Evolutionary conservation across 2,329 filamentous ascomycete species (phyloP).

Genomic region (Colletotrichum ledebouriae): DNA sequence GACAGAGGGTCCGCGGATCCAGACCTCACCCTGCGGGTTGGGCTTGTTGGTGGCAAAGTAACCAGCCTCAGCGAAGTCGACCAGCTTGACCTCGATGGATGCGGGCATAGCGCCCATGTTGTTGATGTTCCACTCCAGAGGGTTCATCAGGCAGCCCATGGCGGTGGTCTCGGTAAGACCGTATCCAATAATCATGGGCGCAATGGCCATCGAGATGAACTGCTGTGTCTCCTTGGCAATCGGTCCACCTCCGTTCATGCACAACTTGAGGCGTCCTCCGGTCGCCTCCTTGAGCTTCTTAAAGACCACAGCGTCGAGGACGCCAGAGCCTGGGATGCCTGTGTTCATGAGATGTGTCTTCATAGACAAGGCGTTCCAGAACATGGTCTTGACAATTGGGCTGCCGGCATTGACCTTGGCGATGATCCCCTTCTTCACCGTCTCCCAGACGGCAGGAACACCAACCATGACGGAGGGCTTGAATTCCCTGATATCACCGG

Average conservation of each 20-base stretch:
- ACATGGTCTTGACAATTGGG: slow-evolving; percentile 78
- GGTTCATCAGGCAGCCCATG: slow-evolving; percentile 82
- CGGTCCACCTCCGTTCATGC: slow-evolving; percentile 88
- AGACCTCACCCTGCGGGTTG: slow-evolving; percentile 85
- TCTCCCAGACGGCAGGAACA: slow-evolving; percentile 91
- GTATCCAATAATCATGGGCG: slow-evolving; percentile 91
- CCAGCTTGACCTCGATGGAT: slow-evolving; percentile 84
- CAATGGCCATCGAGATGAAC: slow-evolving; percentile 90
- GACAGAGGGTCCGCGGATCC: slow-evolving; percentile 83
- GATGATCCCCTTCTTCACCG: slow-evolving; percentile 90
- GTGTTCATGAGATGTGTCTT: slow-evolving; percentile 64
- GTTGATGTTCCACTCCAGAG: slow-evolving; percentile 79
- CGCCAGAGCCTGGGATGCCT: slow-evolving; percentile 73
- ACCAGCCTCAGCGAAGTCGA: slow-evolving; percentile 86
- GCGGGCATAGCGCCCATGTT: slow-evolving; percentile 81
- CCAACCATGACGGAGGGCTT: slow-evolving; percentile 86
- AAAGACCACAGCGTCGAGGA: slow-evolving; percentile 86
- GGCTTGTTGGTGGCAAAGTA: slow-evolving; percentile 83
- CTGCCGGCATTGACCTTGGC: slow-evolving; percentile 79
- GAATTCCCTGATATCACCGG: slow-evolving; percentile 89
- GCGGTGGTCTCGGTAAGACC: slow-evolving; percentile 88
- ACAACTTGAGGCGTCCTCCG: slow-evolving; percentile 82
- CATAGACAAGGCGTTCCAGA: slow-evolving; percentile 71
- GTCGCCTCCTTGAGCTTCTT: slow-evolving; percentile 94
- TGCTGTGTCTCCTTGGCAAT: slow-evolving; percentile 87